Evolutionary conservation across 2,329 filamentous ascomycete species (phyloP), one percentile per base, ranked within the genome.

Genomic region (Monosporascus sp.): DNA sequence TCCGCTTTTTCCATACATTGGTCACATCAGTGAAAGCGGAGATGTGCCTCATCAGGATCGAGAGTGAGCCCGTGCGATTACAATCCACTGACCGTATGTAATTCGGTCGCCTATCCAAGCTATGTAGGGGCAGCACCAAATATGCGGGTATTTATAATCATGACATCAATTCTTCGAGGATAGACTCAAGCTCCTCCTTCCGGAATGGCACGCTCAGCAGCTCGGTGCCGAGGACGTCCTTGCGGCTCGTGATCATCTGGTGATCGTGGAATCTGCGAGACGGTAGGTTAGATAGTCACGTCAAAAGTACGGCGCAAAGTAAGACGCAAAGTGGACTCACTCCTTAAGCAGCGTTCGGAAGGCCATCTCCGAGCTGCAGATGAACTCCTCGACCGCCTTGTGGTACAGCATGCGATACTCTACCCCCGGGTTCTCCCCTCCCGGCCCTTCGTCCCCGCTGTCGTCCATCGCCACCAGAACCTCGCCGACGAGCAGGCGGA

Each of bases 371-470:
- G 89, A 96, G 62, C 89, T 94, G 69, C 93, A 97, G 49, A 99
- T 94, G 70, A 99, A 97, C 66, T 96, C 91, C 72, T 97, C 92
- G 5, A 93, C 88, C 2, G 94, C 92, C 74, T 96, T 97, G 68
- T 96, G 91, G 67, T 97, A 99, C 59, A 99, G 71, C 62, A 91
- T 86, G 22, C 91, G 80, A 68, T 97, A 97, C 72, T 97, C 93
- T 17, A 99, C 85, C 0, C 89, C 91, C 2, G 83, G 78, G 37
- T 81, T 79, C 55, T 85, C 83, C 17, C 76, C 76, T 19, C 72
- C 74, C 16, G 76, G 76, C 19, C 72, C 74, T 2, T 68, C 62
- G 24, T 66, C 74, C 8, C 76, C 77, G n/a, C 82, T 81, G 20
- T 85, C 85, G 57, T 84, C 82, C 69, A 85, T 80, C 31, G 85